Base-by-base conservation (phyloP, 2,329 filamentous ascomycete species). In the Fusarium fracticaudum region DNA sequence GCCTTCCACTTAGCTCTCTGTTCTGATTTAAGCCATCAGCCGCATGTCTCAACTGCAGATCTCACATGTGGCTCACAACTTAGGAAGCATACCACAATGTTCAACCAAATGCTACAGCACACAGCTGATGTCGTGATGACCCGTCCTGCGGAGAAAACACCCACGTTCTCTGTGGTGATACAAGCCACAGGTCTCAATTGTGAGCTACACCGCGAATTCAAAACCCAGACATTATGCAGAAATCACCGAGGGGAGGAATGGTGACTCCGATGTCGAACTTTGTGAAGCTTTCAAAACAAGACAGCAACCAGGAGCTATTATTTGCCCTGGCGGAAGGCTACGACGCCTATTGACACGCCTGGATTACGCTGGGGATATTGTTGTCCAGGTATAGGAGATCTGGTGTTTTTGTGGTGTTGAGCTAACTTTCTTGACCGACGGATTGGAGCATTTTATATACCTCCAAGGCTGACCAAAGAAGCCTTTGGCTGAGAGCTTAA, bases 271-370 rank as follows among this genome's bases (percentile, higher is more conserved):
- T 24, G 17, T 13, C 13, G 3, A 35, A 11, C 3, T 33, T 53
- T 11, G 1, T 24, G 35, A 26, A 20, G 12, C 13, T 20, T 53
- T 15, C 13, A 13, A 8, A 18, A 35, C 6, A 24, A 2, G 8
- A 24, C 9, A 18, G 31, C 13, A 9, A 20, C 8, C 4, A 33
- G 11, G 24, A 6, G n/a, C 12, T 33, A 51, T 8, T 10, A 5
- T n/a, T n/a, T n/a, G 15, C 5, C 6, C 5, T n/a, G n/a, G 17
- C 3, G 6, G 17, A 37, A 5, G 17, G 2, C 8, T 18, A 20
- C 1, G 11, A 20, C 13, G 31, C n/a, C 31, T 5, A 3, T 7
- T n/a, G 3, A 15, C 9, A 37, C 6, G 18, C 9, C 18, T 26
- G 7, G 8, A 53, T 37, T 18, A 51, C 4, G 13, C 9, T 33